Base-by-base conservation (phyloP, 768 basidiomycete species). In the Kwoniella shandongensis region DNA sequence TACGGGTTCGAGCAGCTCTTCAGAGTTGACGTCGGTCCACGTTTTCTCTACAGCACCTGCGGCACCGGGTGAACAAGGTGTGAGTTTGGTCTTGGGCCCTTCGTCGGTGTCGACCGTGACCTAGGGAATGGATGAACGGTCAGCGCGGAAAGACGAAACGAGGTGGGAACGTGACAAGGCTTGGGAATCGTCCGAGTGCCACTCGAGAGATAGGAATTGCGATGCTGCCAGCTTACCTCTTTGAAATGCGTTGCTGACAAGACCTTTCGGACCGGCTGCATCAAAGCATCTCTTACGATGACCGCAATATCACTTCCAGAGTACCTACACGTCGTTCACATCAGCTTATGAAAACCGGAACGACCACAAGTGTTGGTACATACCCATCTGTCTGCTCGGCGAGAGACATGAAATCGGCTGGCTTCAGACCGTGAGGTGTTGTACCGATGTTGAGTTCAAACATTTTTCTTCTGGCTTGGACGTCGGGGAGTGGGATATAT, bases 191-290 rank as follows among this genome's bases (percentile, higher is more conserved):
- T 10, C 10, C 42, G 8, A 10, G 20, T 13, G 42, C 13, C 49
- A 41, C 15, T 15, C 11, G 26, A 13, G 20, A 25, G 13, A 20
- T n/a, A n/a, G n/a, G n/a, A n/a, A n/a, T n/a, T n/a, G n/a, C n/a
- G n/a, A n/a, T n/a, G n/a, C n/a, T n/a, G n/a, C 0, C n/a, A 25
- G 63, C 77, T 40, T 27, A 79, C 79, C 65, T 75, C 70, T 73
- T 91, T 91, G 79, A 99, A 99, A 77, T 99, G 94, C 0, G 92
- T 96, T 1, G 96, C 92, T 20, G 86, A 85, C 46, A 97, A 84
- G 42, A 99, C 91, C 75, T 99, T 98, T 51, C 94, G 85, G 13
- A 99, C 89, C 1, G 94, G 94, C 73, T 98, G 93, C 94, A 98
- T 99, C 62, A 99, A 82, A 0, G 94, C 93, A 70, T 98, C 94